Conservation (phyloP, 495 filamentous ascomycete genomes). For the Amniculicola lignicola region DNA sequence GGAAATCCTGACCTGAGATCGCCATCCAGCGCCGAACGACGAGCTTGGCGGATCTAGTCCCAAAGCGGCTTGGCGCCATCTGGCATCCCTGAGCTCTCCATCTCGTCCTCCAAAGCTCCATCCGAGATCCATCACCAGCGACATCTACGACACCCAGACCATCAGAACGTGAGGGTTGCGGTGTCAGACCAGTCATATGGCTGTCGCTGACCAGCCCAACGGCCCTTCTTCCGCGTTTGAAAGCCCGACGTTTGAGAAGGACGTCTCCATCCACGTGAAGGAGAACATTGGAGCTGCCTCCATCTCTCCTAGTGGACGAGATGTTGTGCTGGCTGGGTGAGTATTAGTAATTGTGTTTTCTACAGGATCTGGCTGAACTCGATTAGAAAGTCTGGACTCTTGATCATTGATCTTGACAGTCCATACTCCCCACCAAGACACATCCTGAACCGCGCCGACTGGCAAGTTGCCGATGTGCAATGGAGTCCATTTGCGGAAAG, state of each 20-base stretch:
- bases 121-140: no score
- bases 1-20: no score
- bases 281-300: slow-evolving; percentile 72
- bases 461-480: slow-evolving; percentile 97
- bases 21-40: no score
- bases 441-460: slow-evolving; percentile 81
- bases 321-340: slow-evolving; percentile 87
- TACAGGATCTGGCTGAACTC: no score
- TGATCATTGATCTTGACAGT: slow-evolving; percentile 91
- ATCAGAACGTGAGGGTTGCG: no score
- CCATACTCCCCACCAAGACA: slow-evolving; percentile 85
- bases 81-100: no score
- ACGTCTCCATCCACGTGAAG: slow-evolving; percentile 79
- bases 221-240: slow-evolving; percentile 62
- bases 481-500: slow-evolving; percentile 91
- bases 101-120: no score
- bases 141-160: no score
- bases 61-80: no score
- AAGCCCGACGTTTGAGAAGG: slow-evolving; percentile 80
- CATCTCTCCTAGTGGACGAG: slow-evolving; percentile 88
- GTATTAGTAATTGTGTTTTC: no score
- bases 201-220: neutral
- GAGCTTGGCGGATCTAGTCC: no score
- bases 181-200: no score
- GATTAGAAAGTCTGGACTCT: slow-evolving; percentile 68